Conservation (phyloP, 1,139 yeast species). For the Debaryomycetaceae sp. region DNA sequence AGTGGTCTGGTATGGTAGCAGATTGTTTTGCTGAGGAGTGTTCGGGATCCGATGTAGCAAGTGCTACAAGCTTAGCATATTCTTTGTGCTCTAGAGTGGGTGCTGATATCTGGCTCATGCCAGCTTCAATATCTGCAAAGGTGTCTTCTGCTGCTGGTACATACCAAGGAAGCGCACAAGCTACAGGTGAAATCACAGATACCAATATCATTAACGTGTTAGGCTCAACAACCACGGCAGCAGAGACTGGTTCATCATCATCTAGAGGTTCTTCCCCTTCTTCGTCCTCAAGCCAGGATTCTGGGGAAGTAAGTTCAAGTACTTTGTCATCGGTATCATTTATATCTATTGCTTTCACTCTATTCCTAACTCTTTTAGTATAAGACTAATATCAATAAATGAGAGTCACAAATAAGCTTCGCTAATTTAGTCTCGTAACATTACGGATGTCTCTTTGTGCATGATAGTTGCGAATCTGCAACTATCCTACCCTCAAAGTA, state of each 20-base stretch:
- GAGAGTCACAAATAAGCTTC: no score
- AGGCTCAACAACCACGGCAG: neutral
- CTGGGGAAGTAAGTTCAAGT: neutral
- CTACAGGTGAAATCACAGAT: neutral
- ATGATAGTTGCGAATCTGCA: no score
- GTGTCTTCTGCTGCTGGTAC: slow-evolving; percentile 26
- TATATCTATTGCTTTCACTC: neutral
- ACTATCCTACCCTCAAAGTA: no score
- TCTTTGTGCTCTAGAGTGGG: slow-evolving; percentile 27
- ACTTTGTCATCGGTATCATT: neutral
- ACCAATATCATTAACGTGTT: neutral
- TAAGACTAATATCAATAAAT: neutral
- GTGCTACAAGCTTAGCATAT: slow-evolving; percentile 22
- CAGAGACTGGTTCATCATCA: neutral
- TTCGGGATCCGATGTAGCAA: slow-evolving; percentile 19
- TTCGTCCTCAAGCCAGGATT: neutral
- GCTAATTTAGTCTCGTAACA: no score
- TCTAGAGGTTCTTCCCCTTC: neutral
- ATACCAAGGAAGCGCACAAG: neutral
- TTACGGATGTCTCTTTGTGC: no score
- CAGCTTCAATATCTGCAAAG: slow-evolving; percentile 28
- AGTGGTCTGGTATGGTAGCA: slow-evolving; percentile 24
- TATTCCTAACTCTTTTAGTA: neutral
- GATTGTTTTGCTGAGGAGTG: slow-evolving; percentile 29
- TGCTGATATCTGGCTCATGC: slow-evolving; percentile 22